phyloP scores from a whole-genome alignment of 306 rosid genomes.

The Trifolium dubium region DNA sequence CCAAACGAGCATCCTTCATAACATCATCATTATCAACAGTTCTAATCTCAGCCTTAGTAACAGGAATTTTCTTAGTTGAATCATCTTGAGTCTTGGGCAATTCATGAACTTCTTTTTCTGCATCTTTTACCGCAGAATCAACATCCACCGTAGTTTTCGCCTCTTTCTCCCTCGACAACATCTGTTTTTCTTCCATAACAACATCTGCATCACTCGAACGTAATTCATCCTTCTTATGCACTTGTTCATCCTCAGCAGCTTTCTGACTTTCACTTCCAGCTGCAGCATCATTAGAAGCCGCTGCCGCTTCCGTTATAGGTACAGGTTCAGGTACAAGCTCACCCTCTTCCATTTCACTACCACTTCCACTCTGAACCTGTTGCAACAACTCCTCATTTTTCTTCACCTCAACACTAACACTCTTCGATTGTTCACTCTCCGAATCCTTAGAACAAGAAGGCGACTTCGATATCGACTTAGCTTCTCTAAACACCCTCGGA shows the following conservation, averaged over 20 bases:
- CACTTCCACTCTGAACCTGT: slow-evolving; percentile 35
- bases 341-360: slow-evolving; percentile 87
- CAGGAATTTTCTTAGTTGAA: slow-evolving; percentile 19
- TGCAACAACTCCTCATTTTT: slow-evolving; percentile 51
- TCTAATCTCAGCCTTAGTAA: slow-evolving; percentile 35
- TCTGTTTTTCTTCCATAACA: slow-evolving; percentile 41
- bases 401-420: slow-evolving; percentile 79
- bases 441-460: slow-evolving; percentile 64
- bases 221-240: slow-evolving; percentile 46
- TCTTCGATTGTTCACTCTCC: slow-evolving; percentile 71
- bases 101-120: slow-evolving; percentile 44
- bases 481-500: slow-evolving; percentile 48
- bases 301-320: slow-evolving; percentile 32
- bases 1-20: slow-evolving; percentile 39
- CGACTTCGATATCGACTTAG: slow-evolving; percentile 57
- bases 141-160: slow-evolving; percentile 33
- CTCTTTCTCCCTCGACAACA: slow-evolving; percentile 36
- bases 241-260: slow-evolving; percentile 42
- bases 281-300: slow-evolving; percentile 38
- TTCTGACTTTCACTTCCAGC: slow-evolving; percentile 29
- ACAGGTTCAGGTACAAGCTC: slow-evolving; percentile 70
- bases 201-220: slow-evolving; percentile 38
- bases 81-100: slow-evolving; percentile 43
- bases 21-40: slow-evolving; percentile 32
- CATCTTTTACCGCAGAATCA: slow-evolving; percentile 40